Evolutionary conservation across 2,329 filamentous ascomycete species (phyloP).

Genomic region (Alternaria atra): DNA sequence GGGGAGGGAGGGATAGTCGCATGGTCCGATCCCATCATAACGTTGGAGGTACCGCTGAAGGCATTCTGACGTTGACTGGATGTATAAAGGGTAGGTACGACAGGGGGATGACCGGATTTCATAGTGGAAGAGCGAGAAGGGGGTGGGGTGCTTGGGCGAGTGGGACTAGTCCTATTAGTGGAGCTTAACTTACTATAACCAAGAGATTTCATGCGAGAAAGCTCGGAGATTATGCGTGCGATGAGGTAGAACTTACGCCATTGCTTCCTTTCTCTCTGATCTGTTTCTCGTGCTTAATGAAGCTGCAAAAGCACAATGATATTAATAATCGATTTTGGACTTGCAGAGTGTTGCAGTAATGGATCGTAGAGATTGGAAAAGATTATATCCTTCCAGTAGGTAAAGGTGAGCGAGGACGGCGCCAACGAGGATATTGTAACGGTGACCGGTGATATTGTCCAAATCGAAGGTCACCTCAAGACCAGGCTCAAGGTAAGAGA

Average conservation of each 20-base stretch:
- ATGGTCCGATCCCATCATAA: slow-evolving; percentile 8
- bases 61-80: background rate
- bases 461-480: background rate
- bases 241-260: slow-evolving; percentile 15
- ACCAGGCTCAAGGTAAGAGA: background rate
- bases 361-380: background rate
- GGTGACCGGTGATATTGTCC: background rate
- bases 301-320: background rate
- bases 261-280: background rate
- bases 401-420: background rate
- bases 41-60: background rate
- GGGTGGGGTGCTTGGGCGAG: slow-evolving; percentile 8
- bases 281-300: background rate
- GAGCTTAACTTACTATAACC: background rate
- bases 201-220: background rate
- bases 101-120: background rate
- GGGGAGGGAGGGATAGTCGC: slow-evolving; percentile 21
- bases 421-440: background rate
- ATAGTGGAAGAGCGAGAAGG: background rate
- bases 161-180: slow-evolving; percentile 13
- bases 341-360: background rate
- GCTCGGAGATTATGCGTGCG: background rate
- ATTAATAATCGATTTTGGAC: background rate
- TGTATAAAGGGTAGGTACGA: background rate
- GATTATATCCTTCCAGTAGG: background rate